These are phyloP conservation scores for Cladosporium austrohemisphaericum DNA, from an alignment of 2,329 filamentous ascomycete species.

Conservation along the genomic window DNA sequence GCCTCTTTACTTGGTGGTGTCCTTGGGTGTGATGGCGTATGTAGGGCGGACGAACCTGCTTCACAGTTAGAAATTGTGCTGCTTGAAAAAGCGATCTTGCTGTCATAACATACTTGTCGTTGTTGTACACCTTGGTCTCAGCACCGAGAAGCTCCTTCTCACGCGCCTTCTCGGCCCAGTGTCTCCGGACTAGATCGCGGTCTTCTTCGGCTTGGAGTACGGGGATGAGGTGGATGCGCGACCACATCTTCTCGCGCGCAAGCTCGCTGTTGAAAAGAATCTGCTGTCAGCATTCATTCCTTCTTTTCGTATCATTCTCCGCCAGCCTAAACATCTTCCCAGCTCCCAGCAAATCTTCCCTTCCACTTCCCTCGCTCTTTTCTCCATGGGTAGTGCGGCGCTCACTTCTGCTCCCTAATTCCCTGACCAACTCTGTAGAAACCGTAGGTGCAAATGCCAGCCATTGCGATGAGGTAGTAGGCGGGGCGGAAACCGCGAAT, in stretches of 20 bases:
- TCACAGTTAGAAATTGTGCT: neutral
- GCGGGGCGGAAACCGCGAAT: constrained; percentile 83
- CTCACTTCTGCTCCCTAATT: constrained; percentile 82
- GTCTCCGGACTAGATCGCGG: constrained; percentile 83
- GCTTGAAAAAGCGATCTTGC: too few species aligned
- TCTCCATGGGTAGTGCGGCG: neutral
- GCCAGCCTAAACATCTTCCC: neutral
- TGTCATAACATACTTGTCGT: constrained; percentile 69
- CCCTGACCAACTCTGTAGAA: constrained; percentile 83
- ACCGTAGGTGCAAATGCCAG: constrained; percentile 77
- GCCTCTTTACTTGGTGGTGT: constrained; percentile 52
- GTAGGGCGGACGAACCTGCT: constrained; percentile 76
- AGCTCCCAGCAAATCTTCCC: neutral
- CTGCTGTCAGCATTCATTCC: constrained; percentile 17
- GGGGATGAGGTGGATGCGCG: constrained; percentile 89
- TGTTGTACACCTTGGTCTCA: constrained; percentile 81
- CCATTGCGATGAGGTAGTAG: constrained; percentile 72
- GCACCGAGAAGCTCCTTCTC: constrained; percentile 88
- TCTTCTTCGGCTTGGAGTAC: constrained; percentile 95
- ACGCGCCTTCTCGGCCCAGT: constrained; percentile 79
- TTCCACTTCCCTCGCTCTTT: neutral
- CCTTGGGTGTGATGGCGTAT: constrained; percentile 65
- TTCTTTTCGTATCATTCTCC: neutral
- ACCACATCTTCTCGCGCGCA: constrained; percentile 96
- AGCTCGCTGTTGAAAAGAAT: constrained; percentile 64